Percentiles rank a stretch among this genome's conserved stretches.
phyloP scores from a whole-genome alignment of 2,329 filamentous ascomycete genomes.

The Diaporthe ilicicola region DNA sequence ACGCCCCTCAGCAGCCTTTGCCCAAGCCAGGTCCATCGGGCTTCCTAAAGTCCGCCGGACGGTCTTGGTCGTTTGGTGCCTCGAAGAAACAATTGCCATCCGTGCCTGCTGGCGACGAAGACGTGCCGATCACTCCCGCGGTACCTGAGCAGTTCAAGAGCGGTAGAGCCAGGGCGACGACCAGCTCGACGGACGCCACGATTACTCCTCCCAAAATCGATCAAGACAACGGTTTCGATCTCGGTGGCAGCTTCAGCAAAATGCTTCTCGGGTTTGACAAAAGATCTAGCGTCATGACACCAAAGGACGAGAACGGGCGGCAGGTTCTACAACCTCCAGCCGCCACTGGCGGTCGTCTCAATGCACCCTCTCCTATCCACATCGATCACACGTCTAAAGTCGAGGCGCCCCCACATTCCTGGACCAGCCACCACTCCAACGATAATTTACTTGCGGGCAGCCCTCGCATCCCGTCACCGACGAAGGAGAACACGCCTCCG shows the following conservation, averaged over 20 bases:
- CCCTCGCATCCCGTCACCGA: constrained; percentile 45
- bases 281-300: constrained; percentile 58
- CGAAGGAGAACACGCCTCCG: constrained; percentile 45
- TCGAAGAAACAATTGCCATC: constrained; percentile 58
- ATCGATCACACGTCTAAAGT: constrained; percentile 55
- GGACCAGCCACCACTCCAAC: constrained; percentile 60
- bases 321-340: constrained; percentile 49
- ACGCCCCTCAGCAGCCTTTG: constrained; percentile 50
- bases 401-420: constrained; percentile 59
- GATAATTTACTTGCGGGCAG: constrained; percentile 55
- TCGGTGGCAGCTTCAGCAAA: constrained; percentile 66
- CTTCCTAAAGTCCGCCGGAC: constrained; percentile 64
- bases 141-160: constrained; percentile 41
- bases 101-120: constrained; percentile 47
- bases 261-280: constrained; percentile 67
- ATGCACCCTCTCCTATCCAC: constrained; percentile 56
- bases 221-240: constrained; percentile 56
- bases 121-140: constrained; percentile 48
- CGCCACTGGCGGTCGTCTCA: constrained; percentile 55
- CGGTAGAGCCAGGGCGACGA: constrained; percentile 58
- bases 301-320: constrained; percentile 51
- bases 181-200: constrained; percentile 62
- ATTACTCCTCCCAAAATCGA: constrained; percentile 60
- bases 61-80: constrained; percentile 68
- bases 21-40: constrained; percentile 59